Base-by-base conservation (phyloP, 306 rosid genomes). In the Herpetospermum pedunculosum region DNA sequence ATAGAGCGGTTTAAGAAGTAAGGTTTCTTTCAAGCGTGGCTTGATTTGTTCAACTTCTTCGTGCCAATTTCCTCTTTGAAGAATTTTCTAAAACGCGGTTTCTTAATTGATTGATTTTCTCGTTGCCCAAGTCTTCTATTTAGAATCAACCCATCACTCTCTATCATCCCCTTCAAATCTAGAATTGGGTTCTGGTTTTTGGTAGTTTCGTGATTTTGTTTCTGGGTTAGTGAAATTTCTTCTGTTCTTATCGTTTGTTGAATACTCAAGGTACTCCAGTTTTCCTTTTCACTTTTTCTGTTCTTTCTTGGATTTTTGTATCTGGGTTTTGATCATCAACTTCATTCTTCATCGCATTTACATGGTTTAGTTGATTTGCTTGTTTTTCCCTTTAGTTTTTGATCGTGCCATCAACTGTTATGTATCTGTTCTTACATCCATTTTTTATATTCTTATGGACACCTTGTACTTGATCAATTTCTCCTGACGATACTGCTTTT, bases 1-100 rank as follows among this genome's bases (percentile, higher is more conserved):
- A 44, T 6, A 1, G 35, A 44, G 73, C 26, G 40, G 49, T 43
- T 68, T 5, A 12, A 25, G 30, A 43, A 6, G 25, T 68, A 43
- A 44, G 52, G 32, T 67, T 44, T 41, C 30, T 38, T 41, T 11
- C 1, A 14, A 13, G 8, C 40, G 43, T 8, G 60, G 12, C 72
- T 67, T 21, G 6, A 5, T 4, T 4, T 12, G 16, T 21, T 38
- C 49, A 19, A 19, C 74, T 29, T 28, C 25, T 69, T 62, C 50
- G 64, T 34, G 54, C 71, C 71, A 38, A 8, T 81, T 82, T 87
- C 87, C 78, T 44, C 25, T 30, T 12, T 19, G 73, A 50, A 71
- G 75, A 70, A 78, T 84, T n/a, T 78, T 77, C 81, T 84, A 49
- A 73, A 47, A 87, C 87, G 83, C 89, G 75, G 79, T 87, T 81